These are phyloP conservation scores for Nothopassalora personata DNA, from an alignment of 2,329 filamentous ascomycete genomes.

Conservation along the genomic window DNA sequence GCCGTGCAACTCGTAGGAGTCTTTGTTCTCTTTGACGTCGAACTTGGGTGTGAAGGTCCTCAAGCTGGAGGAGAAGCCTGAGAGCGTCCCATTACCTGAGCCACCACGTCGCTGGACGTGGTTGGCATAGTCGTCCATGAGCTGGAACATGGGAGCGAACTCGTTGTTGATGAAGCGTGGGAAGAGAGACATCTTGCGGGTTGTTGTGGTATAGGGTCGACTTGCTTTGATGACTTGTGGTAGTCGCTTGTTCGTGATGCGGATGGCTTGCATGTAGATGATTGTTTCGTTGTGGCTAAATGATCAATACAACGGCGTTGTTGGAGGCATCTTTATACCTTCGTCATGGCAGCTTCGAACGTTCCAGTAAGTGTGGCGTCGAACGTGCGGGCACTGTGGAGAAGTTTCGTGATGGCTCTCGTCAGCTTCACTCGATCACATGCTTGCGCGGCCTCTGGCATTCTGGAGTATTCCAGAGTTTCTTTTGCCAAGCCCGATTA, in stretches of 20 bases:
- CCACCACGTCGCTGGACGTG: conserved; percentile 28
- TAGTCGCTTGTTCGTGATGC: conserved; percentile 24
- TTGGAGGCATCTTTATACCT: conserved; percentile 16
- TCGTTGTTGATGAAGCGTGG: conserved; percentile 34
- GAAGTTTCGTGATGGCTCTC: conserved; percentile 10
- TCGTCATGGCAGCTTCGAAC: conserved; percentile 10
- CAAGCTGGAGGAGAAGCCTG: conserved; percentile 25
- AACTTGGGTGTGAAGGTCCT: conserved; percentile 69
- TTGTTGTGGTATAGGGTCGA: conserved; percentile 21
- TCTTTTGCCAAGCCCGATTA: neutral
- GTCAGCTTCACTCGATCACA: conserved; percentile 4
- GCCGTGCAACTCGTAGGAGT: conserved; percentile 70
- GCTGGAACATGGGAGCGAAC: conserved; percentile 41
- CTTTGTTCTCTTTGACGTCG: conserved; percentile 65
- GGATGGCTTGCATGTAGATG: conserved; percentile 25
- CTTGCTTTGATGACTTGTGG: conserved; percentile 21
- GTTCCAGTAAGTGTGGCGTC: conserved; percentile 3
- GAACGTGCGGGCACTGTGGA: conserved; percentile 13
- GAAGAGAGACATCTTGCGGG: conserved; percentile 35
- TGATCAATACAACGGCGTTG: conserved; percentile 8
- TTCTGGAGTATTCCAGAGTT: neutral
- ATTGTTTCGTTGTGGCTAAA: conserved; percentile 21
- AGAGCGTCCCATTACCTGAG: conserved; percentile 4
- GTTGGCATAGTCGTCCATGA: conserved; percentile 43
- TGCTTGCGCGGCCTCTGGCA: neutral